Evolutionary conservation across 345 rosid species (phyloP).

Genomic region (Cardamine chenopodiifolia): DNA sequence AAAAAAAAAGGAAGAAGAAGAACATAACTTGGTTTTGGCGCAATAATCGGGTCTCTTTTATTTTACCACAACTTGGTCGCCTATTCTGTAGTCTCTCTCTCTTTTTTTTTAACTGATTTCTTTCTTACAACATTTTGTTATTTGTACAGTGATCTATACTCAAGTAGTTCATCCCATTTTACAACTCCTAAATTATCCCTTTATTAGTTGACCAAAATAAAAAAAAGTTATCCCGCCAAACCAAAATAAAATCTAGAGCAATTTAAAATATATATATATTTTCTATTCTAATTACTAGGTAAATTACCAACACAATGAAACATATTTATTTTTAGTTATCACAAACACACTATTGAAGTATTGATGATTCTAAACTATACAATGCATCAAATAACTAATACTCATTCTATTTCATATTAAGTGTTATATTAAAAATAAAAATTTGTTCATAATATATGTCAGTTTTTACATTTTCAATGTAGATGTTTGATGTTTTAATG

Average conservation of each 20-base stretch:
- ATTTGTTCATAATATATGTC: too few relatives aligned
- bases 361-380: neutral
- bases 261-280: neutral
- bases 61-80: slow-evolving; percentile 35
- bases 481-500: too few relatives aligned
- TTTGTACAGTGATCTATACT: neutral
- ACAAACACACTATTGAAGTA: neutral
- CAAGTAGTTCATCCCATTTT: neutral
- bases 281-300: too few relatives aligned
- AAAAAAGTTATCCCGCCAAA: neutral
- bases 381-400: neutral
- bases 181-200: neutral
- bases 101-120: neutral
- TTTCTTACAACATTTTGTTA: slow-evolving; percentile 12
- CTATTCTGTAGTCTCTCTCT: neutral
- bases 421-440: too few relatives aligned
- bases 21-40: slow-evolving; percentile 40
- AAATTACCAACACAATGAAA: neutral
- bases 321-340: neutral
- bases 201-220: neutral
- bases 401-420: too few relatives aligned
- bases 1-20: neutral
- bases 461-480: too few relatives aligned
- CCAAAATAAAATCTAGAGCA: neutral
- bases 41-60: slow-evolving; percentile 32